These are phyloP conservation scores for Epichloe glyceriae DNA, from an alignment of 2,329 filamentous ascomycete species.

Conservation along the genomic window DNA sequence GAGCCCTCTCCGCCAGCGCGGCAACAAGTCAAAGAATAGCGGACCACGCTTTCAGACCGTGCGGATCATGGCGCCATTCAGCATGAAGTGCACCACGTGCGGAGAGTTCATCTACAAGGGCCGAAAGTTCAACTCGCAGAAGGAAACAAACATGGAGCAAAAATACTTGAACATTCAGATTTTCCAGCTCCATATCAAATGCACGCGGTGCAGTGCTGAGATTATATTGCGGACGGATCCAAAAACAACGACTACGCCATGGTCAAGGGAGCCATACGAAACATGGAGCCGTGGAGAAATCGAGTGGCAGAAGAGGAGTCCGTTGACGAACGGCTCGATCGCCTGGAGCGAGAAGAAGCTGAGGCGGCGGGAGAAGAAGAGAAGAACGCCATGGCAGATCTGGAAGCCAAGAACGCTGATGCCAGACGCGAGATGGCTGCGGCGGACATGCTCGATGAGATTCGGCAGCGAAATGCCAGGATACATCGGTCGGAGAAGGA, in stretches of 20 bases:
- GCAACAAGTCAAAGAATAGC: conserved; percentile 44
- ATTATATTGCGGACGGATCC: conserved; percentile 89
- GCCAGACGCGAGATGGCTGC: conserved; percentile 93
- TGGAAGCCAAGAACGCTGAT: conserved; percentile 88
- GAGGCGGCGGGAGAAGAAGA: conserved; percentile 54
- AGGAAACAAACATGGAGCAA: conserved; percentile 79
- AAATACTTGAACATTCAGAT: conserved; percentile 82
- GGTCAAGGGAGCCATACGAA: conserved; percentile 74
- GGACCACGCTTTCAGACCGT: conserved; percentile 78
- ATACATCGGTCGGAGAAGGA: conserved; percentile 65
- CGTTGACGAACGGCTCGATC: conserved; percentile 73
- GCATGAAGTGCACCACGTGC: conserved; percentile 32
- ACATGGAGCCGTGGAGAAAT: conserved; percentile 81
- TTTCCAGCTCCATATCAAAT: conserved; percentile 71
- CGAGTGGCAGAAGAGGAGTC: conserved; percentile 56
- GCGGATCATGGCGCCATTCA: conserved; percentile 56
- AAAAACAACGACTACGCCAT: conserved; percentile 85
- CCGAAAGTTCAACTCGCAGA: conserved; percentile 88
- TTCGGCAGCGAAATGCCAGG: conserved; percentile 78
- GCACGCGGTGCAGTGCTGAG: conserved; percentile 72
- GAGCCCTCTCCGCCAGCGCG: conserved; percentile 60
- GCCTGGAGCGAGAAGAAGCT: conserved; percentile 64
- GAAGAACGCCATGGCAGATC: conserved; percentile 83
- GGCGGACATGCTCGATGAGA: conserved; percentile 90
- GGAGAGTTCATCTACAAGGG: conserved; percentile 83